Percentiles rank a stretch among this genome's conserved stretches.
Evolutionary conservation across 2,329 filamentous ascomycete genomes (phyloP).

Genomic region (Magnaporthiopsis incrustans): DNA sequence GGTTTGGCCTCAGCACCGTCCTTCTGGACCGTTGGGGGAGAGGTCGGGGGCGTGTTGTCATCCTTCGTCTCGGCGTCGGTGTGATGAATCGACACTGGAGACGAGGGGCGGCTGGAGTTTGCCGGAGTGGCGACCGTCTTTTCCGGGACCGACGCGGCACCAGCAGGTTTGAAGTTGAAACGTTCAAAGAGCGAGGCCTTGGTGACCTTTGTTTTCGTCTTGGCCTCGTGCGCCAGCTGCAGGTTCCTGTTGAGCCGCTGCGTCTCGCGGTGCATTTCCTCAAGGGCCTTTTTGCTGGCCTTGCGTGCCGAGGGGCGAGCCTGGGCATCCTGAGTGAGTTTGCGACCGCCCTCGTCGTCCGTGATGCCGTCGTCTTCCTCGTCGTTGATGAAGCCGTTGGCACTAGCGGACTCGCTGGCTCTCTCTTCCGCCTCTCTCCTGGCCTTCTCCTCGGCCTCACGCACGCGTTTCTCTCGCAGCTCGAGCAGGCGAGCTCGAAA

Average conservation of each 20-base stretch:
- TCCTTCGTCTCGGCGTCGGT: constrained; percentile 45
- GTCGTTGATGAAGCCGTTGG: constrained; percentile 31
- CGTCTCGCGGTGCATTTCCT: constrained; percentile 92
- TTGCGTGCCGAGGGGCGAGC: constrained; percentile 54
- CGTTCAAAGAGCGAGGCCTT: constrained; percentile 74
- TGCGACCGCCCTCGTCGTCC: constrained; percentile 55
- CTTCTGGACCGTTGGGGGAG: constrained; percentile 40
- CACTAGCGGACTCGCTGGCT: constrained; percentile 24
- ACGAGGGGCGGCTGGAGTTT: constrained; percentile 49
- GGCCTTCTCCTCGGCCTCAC: constrained; percentile 51
- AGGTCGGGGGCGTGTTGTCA: constrained; percentile 64
- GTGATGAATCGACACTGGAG: constrained; percentile 34
- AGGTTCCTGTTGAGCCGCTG: constrained; percentile 84
- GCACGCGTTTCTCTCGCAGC: constrained; percentile 63
- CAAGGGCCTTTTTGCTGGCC: constrained; percentile 87
- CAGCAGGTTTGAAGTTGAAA: constrained; percentile 62
- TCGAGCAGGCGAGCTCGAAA: constrained; percentile 66
- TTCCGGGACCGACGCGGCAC: constrained; percentile 19
- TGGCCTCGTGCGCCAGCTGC: constrained; percentile 83
- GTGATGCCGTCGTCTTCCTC: constrained; percentile 45
- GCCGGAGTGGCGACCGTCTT: constrained; percentile 10
- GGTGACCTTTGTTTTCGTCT: constrained; percentile 84
- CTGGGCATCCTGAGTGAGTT: constrained; percentile 57
- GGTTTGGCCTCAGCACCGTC: constrained; percentile 11
- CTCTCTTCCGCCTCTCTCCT: neutral